phyloP scores from a whole-genome alignment of 2,329 filamentous ascomycete genomes.

The Cryphonectria naterciae region DNA sequence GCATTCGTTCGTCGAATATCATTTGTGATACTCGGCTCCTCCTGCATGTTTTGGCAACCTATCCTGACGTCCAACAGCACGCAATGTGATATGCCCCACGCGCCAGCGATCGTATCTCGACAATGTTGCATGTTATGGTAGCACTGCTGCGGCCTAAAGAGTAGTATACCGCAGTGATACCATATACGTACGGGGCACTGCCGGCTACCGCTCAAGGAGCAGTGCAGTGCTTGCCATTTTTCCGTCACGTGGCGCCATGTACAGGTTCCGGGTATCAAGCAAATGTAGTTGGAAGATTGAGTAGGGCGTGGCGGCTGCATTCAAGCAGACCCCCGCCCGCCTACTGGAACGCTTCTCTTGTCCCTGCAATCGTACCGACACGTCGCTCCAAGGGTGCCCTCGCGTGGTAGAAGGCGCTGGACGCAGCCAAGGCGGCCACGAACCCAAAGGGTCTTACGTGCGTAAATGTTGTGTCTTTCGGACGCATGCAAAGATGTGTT shows the following conservation, averaged over 20 bases:
- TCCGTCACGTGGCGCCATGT: background rate
- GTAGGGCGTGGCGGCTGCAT: background rate
- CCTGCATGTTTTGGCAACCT: conserved; percentile 6
- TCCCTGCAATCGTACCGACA: background rate
- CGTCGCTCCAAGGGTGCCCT: background rate
- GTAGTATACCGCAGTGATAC: background rate
- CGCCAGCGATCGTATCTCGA: background rate
- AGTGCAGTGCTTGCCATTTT: background rate
- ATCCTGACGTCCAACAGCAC: background rate
- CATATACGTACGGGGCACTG: background rate
- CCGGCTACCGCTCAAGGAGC: too few relatives aligned
- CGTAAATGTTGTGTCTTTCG: background rate
- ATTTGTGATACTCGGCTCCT: background rate
- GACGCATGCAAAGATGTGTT: background rate
- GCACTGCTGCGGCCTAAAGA: background rate
- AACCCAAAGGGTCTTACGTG: background rate
- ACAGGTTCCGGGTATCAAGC: background rate
- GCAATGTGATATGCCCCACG: background rate
- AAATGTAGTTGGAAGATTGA: background rate
- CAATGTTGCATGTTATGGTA: background rate
- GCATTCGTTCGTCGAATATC: background rate
- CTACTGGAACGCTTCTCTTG: background rate
- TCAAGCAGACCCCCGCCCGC: background rate
- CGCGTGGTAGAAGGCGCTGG: background rate
- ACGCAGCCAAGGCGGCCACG: background rate